Base-by-base conservation (phyloP, 2,329 filamentous ascomycete genomes). In the Ophiostoma novo-ulmi region DNA sequence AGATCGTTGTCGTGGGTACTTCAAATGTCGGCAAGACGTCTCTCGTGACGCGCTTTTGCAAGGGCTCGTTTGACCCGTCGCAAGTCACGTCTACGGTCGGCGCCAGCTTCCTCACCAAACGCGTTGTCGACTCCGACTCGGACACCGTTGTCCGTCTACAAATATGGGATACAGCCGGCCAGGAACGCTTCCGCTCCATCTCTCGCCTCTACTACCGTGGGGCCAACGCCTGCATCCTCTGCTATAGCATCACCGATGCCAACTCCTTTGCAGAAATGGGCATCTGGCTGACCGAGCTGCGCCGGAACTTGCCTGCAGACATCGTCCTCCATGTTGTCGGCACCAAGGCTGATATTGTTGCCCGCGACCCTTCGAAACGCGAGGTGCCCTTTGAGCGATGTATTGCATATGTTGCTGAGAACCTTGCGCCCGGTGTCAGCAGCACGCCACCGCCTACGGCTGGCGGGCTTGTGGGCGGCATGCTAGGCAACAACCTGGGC, bases 171-270 rank as follows among this genome's bases (percentile, higher is more conserved):
- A 52, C 78, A 84, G 88, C 94, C 71, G 94, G 94, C 73, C 94
- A 99, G 78, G 94, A 99, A 82, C 89, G 94, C 71, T 99, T 98
- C 80, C 89, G 94, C 76, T 94, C 91, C 73, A 98, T 99, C 77
- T 96, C 93, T 11, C 90, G 94, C 71, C 88, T 99, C 70, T 98
- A 98, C 84, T 99, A 99, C 81, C 91, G 94, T 77, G 94, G 94
- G 78, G 94, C 94, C 73, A 94, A 97, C 78, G 94, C 94, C 71
- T 95, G 92, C 76, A 92, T 97, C 72, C 87, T 97, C 66, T 97
- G 94, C 85, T 97, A 97, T 83, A 92, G 92, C 82, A 96, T 97
- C 78, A 97, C 93, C 72, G 91, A 94, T 79, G 89, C 90, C 73
- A 82, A 88, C 75, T 95, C 91, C 72, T 97, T 97, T 79, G 86